Evolutionary conservation across 805 yeast genomes (phyloP), one percentile per base, ranked within the genome.

Genomic region (Saturnispora gosingensis): DNA sequence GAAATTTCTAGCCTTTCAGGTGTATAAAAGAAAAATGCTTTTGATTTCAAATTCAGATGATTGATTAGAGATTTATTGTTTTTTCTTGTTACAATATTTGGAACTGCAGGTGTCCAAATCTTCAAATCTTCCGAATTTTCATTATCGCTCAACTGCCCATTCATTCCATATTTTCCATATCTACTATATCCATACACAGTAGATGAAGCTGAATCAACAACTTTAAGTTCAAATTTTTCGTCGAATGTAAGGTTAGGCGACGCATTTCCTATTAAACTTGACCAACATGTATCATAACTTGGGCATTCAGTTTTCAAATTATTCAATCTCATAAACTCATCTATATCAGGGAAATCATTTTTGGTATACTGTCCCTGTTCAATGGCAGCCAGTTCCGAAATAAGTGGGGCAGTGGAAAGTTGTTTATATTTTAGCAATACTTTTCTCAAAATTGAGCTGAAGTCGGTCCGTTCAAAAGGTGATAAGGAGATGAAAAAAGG

Each of bases 401-500:
- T 68, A 69, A 48, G 61, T 72, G 55, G 65, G 45, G 55, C 73
- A 0, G 82, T 77, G 22, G 81, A 74, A 5, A 79, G 58, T 52
- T 74, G 76, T n/a, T 65, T 66, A 54, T 73, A 76, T 51, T 68
- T 65, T 38, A 67, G 66, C 50, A 82, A 81, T 28, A 88, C 58
- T 58, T 83, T 85, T 22, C 63, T 62, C 56, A 84, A 68, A 7
- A 89, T 80, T 1, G 65, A 59, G 5, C 83, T 84, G 60, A 77
- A 81, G 24, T 87, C 81, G 3, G 60, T 59, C 5, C 73, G 64
- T 38, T 85, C 91, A 1, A 71, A 72, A 35, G 71, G 69, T 2
- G 74, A 61, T 49, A 88, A 60, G 0, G 81, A 74, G 28, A 89
- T 71, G 58, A 89, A 82, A 58, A 88, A 80, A 2, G 98, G 98